A percentile compares a stretch with the other conserved stretches of the same genome.
These are phyloP conservation scores for Tetrapisispora taiwanensis DNA, from an alignment of 805 yeast species.

Conservation along the genomic window DNA sequence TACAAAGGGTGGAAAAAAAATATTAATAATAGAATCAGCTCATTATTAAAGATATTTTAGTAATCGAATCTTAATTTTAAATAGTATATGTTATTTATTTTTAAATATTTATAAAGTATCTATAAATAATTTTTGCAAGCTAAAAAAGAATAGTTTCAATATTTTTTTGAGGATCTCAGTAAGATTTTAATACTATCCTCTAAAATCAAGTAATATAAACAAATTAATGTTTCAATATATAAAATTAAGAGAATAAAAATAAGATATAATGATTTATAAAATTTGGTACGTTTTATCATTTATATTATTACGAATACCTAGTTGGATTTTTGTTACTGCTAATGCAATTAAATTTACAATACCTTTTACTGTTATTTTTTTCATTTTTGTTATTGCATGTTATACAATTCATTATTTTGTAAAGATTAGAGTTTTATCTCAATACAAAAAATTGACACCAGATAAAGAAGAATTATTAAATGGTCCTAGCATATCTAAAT, in stretches of 20 bases:
- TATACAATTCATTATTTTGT: constrained; percentile 14
- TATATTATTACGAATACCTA: constrained; percentile 9
- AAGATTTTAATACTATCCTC: no score
- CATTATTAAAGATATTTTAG: no score
- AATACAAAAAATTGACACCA: constrained; percentile 19
- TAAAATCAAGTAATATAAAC: no score
- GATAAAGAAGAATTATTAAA: constrained; percentile 4
- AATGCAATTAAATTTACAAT: constrained; percentile 13
- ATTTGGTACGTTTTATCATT: constrained; percentile 8
- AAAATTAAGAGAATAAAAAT: neutral
- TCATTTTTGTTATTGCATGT: constrained; percentile 7
- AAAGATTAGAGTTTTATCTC: constrained; percentile 18
- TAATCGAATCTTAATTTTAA: no score
- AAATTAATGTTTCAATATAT: no score
- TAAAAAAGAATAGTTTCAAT: no score
- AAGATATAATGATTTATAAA: neutral
- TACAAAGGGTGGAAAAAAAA: neutral
- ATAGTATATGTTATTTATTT: no score
- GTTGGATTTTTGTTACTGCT: constrained; percentile 11
- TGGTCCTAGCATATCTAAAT: neutral
- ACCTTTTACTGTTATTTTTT: constrained; percentile 11
- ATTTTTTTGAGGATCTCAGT: no score
- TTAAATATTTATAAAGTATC: no score
- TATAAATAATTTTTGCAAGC: no score
- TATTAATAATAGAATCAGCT: no score